Base-by-base conservation (phyloP, 2,329 filamentous ascomycete genomes). In the Hymenoscyphus linearis region DNA sequence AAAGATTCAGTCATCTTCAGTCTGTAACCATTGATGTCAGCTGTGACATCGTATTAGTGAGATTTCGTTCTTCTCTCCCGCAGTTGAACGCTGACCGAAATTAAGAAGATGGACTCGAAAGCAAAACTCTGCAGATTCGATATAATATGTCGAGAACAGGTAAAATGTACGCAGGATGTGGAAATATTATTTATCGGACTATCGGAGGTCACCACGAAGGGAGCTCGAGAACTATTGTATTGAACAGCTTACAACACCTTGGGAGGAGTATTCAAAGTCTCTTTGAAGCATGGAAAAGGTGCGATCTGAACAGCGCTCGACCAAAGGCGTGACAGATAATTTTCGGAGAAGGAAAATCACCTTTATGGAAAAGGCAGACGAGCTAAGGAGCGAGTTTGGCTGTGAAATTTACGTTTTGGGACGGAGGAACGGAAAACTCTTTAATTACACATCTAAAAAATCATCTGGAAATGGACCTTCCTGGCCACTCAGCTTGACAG, bases 321-420 rank as follows among this genome's bases (percentile, higher is more conserved):
- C 34, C 60, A 66, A 66, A 64, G 60, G 64, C 59, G 60, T 66
- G 37, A 64, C 53, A 61, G 60, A 65, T 37, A 66, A 66, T 65
- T 66, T 65, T 63, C 57, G 54, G 55, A 66, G 60, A 61, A 65
- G 61, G 61, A 63, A 63, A 63, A 60, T 60, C 58, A 66, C 61
- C 57, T 65, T 66, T 63, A 63, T 66, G 22, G 57, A 66, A 66
- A 66, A 66, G 63, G 64, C 59, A 63, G 58, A 65, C 61, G 60
- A 66, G 61, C 63, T 66, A 44, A 66, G 60, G 62, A 66, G 62
- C 60, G 64, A 66, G 60, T 66, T 66, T 52, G 58, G 58, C 56
- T 60, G 56, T 64, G 58, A 66, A 31, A 63, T 66, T 62, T 66
- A 66, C 60, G 60, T 66, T 64, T 64, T 66, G 55, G 58, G 58